A percentile compares a stretch with the other conserved stretches of the same genome.
These are phyloP conservation scores for Mucor irregularis DNA, from an alignment of 371 early-diverging fungal species.

Conservation along the genomic window DNA sequence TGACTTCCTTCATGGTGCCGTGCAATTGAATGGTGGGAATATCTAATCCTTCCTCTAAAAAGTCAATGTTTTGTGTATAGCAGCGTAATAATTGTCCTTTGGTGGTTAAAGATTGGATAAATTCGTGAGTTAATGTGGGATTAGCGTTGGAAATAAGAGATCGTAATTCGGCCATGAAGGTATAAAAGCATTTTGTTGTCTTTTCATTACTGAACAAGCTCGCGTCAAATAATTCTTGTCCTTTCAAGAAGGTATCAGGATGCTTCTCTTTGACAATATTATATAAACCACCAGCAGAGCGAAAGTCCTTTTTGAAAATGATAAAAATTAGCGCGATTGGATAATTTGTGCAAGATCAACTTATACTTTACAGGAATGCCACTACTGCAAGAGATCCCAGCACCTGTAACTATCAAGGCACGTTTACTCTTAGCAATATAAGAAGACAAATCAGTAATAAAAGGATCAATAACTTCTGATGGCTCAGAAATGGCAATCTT, in stretches of 20 bases:
- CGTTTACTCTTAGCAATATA: slow-evolving; percentile 67
- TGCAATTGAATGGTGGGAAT: slow-evolving; percentile 88
- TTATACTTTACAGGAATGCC: slow-evolving; percentile 80
- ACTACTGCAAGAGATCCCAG: slow-evolving; percentile 89
- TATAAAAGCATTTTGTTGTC: slow-evolving; percentile 84
- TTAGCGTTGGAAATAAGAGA: slow-evolving; percentile 66
- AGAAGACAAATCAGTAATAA: slow-evolving; percentile 49
- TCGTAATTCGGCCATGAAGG: slow-evolving; percentile 94
- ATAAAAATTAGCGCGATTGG: neutral
- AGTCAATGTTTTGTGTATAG: slow-evolving; percentile 98
- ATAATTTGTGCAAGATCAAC: neutral
- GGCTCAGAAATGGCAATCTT: slow-evolving; percentile 43
- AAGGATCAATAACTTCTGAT: slow-evolving; percentile 40
- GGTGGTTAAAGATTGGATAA: slow-evolving; percentile 76
- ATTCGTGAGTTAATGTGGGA: slow-evolving; percentile 88
- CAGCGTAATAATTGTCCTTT: slow-evolving; percentile 79
- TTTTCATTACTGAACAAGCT: slow-evolving; percentile 76
- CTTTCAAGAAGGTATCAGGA: slow-evolving; percentile 76
- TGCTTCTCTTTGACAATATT: slow-evolving; percentile 80
- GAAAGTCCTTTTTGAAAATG: slow-evolving; percentile 66
- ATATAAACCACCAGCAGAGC: slow-evolving; percentile 80
- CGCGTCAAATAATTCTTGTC: slow-evolving; percentile 97
- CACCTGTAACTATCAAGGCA: slow-evolving; percentile 86
- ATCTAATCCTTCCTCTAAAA: slow-evolving; percentile 78
- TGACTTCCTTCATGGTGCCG: slow-evolving; percentile 83